These are phyloP conservation scores for Cystobasidium onofrii DNA, from an alignment of 768 basidiomycete genomes.

Conservation along the genomic window DNA sequence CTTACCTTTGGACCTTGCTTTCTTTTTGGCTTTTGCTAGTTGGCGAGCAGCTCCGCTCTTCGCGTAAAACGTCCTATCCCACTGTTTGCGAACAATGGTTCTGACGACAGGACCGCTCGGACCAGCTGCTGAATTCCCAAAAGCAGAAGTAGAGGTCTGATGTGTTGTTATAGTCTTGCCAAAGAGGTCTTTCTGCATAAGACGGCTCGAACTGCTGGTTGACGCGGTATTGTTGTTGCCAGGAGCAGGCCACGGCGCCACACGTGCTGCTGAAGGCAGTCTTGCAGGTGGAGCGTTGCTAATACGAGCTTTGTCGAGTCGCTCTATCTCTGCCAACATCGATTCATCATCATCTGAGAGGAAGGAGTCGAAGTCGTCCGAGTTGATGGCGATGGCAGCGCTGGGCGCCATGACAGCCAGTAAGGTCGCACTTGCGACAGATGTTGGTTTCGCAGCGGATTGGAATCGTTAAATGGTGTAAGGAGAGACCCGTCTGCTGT, in stretches of 20 bases:
- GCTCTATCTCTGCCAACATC: neutral
- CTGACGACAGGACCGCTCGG: slow-evolving; percentile 45
- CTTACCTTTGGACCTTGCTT: slow-evolving; percentile 50
- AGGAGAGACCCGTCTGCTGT: too few species aligned
- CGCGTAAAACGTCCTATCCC: slow-evolving; percentile 85
- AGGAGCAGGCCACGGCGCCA: neutral
- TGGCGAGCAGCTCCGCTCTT: slow-evolving; percentile 57
- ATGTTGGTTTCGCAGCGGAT: too few species aligned
- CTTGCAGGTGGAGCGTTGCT: neutral
- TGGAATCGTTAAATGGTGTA: too few species aligned
- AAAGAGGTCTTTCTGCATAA: slow-evolving; percentile 19
- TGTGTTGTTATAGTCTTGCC: neutral
- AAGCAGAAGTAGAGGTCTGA: neutral
- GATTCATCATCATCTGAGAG: neutral
- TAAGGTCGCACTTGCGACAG: neutral
- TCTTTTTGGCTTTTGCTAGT: slow-evolving; percentile 48
- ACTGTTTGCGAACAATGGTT: slow-evolving; percentile 63
- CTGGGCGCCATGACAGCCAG: neutral
- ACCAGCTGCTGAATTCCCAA: neutral
- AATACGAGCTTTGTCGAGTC: neutral
- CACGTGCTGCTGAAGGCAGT: neutral
- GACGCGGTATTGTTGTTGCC: neutral
- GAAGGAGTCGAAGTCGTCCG: neutral
- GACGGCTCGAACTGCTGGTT: neutral
- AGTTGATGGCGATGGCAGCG: neutral